These are phyloP conservation scores for Ilex aquifolium DNA, from an alignment of 257 asterid genomes.

Conservation along the genomic window DNA sequence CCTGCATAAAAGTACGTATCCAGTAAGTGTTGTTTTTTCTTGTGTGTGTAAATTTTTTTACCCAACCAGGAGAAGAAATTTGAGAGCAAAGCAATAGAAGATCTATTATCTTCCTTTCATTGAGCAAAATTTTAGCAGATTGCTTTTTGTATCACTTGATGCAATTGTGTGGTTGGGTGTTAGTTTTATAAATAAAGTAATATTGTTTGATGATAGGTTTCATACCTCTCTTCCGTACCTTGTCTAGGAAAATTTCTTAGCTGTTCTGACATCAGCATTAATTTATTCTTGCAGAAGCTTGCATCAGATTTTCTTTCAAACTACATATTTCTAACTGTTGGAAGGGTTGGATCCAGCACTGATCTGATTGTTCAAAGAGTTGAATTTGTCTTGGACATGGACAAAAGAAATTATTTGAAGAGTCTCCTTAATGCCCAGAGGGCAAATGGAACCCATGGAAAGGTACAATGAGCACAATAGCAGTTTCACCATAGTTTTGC, in stretches of 20 bases:
- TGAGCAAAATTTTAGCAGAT: neutral
- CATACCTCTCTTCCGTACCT: no score
- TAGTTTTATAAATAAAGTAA: neutral
- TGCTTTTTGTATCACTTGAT: no score
- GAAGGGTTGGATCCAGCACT: slow-evolving; percentile 98
- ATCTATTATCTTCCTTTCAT: neutral
- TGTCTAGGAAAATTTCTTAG: no score
- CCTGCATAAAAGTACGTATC: no score
- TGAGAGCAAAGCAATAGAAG: no score
- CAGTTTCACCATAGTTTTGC: no score
- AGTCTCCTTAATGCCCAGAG: slow-evolving; percentile 78
- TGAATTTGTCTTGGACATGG: slow-evolving; percentile 64
- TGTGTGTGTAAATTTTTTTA: no score
- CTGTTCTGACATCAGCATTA: no score
- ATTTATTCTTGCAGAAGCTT: slow-evolving; percentile 49
- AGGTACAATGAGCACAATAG: slow-evolving; percentile 21
- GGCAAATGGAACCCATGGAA: slow-evolving; percentile 49
- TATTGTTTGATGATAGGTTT: no score
- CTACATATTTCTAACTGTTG: slow-evolving; percentile 88
- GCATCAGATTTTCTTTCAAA: slow-evolving; percentile 79
- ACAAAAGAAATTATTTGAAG: slow-evolving; percentile 82
- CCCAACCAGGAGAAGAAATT: no score
- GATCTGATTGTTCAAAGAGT: slow-evolving; percentile 90
- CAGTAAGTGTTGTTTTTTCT: no score
- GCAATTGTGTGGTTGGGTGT: neutral